Conservation (phyloP, 768 basidiomycete genomes). For the Boletus sp. region DNA sequence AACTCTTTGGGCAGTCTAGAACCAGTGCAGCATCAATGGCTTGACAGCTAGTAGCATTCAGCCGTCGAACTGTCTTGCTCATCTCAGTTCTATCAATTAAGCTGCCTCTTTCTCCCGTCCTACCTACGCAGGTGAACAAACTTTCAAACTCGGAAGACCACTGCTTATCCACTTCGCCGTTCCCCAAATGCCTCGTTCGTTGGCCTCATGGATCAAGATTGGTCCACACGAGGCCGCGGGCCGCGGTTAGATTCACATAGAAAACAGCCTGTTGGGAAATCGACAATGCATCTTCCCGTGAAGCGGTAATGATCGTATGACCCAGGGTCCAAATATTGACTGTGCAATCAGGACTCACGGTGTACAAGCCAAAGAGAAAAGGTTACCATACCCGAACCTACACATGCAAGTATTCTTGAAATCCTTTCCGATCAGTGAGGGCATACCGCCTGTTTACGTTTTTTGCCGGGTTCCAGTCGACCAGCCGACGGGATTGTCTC, state of each 20-base stretch:
- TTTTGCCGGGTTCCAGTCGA: neutral
- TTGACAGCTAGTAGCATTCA: neutral
- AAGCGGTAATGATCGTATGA: neutral
- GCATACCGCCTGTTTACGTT: conserved; percentile 9
- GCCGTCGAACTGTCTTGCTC: neutral
- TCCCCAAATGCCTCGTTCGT: conserved; percentile 5
- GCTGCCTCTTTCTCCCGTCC: neutral
- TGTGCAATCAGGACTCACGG: neutral
- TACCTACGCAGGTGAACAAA: conserved; percentile 10
- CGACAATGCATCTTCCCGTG: neutral
- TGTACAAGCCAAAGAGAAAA: neutral
- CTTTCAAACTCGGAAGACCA: conserved; percentile 10
- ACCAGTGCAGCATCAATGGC: neutral
- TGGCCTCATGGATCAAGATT: conserved; percentile 5
- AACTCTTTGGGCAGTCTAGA: neutral
- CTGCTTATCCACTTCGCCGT: conserved; percentile 6
- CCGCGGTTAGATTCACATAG: conserved; percentile 3
- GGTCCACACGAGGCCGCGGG: conserved; percentile 21
- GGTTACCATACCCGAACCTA: neutral
- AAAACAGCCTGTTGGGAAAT: neutral
- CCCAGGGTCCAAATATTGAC: neutral
- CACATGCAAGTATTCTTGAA: neutral
- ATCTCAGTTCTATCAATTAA: conserved; percentile 1
- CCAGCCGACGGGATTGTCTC: neutral
- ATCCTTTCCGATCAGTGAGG: conserved; percentile 5